These are phyloP conservation scores for Aspergillus ostianus DNA, from an alignment of 495 filamentous ascomycete species.

Conservation along the genomic window DNA sequence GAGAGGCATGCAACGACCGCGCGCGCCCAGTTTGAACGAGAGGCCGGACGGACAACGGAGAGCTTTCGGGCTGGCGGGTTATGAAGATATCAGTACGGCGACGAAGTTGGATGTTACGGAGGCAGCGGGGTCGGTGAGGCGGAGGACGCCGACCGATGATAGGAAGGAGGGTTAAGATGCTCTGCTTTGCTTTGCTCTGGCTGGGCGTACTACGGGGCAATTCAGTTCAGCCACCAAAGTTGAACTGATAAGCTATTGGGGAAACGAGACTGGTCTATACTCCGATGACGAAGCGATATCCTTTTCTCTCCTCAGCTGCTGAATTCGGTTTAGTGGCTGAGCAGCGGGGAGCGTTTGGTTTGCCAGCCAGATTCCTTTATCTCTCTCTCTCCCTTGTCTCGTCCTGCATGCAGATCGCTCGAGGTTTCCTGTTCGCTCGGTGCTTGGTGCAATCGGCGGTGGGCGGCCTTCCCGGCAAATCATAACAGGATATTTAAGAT, in stretches of 20 bases:
- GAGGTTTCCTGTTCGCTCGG: conserved; percentile 2
- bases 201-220: no score
- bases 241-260: no score
- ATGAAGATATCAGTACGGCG: conserved; percentile 6
- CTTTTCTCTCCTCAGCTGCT: background rate
- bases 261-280: background rate
- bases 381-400: background rate
- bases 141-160: background rate
- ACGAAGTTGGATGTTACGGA: background rate
- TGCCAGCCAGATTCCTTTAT: background rate
- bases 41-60: conserved; percentile 53
- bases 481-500: conserved; percentile 3
- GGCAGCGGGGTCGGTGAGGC: background rate
- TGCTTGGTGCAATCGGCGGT: conserved; percentile 13
- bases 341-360: background rate
- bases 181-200: background rate
- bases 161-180: background rate
- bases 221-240: no score
- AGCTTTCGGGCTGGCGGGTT: conserved; percentile 45
- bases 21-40: conserved; percentile 63
- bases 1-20: conserved; percentile 57
- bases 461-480: conserved; percentile 10
- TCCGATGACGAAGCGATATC: background rate
- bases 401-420: background rate
- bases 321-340: background rate